These are phyloP conservation scores for Lathyrus sativus DNA, from an alignment of 306 rosid genomes.

Conservation along the genomic window DNA sequence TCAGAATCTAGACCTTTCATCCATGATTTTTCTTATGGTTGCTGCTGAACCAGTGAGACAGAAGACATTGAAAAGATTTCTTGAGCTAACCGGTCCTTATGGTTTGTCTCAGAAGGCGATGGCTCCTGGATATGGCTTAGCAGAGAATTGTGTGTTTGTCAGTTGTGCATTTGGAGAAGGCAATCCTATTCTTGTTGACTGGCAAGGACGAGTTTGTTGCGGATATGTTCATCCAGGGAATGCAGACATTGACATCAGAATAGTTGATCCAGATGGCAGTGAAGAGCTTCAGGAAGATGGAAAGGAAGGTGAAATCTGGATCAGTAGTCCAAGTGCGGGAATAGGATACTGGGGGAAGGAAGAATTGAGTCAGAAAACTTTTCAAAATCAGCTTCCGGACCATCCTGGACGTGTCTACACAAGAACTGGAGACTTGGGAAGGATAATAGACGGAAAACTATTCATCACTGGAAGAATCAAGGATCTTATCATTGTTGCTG, in stretches of 20 bases:
- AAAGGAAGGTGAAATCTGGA: slow-evolving; percentile 92
- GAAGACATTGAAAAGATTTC: slow-evolving; percentile 72
- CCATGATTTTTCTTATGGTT: slow-evolving; percentile 80
- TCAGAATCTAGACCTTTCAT: slow-evolving; percentile 61
- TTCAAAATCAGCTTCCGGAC: slow-evolving; percentile 64
- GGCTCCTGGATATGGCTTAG: slow-evolving; percentile 97
- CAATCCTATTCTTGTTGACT: slow-evolving; percentile 67
- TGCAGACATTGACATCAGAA: slow-evolving; percentile 67
- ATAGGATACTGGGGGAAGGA: slow-evolving; percentile 88
- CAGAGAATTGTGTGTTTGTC: slow-evolving; percentile 94
- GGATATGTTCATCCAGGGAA: slow-evolving; percentile 63
- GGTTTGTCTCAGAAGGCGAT: slow-evolving; percentile 71
- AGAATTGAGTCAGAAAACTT: slow-evolving; percentile 68
- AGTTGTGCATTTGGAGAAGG: slow-evolving; percentile 89
- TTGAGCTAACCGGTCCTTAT: slow-evolving; percentile 69
- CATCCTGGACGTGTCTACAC: slow-evolving; percentile 65
- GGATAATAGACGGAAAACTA: slow-evolving; percentile 63
- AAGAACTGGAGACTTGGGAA: slow-evolving; percentile 90
- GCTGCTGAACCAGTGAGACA: slow-evolving; percentile 95
- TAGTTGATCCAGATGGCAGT: slow-evolving; percentile 67
- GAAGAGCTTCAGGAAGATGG: slow-evolving; percentile 70
- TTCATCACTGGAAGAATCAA: slow-evolving; percentile 96
- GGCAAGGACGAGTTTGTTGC: slow-evolving; percentile 94
- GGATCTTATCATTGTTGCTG: slow-evolving; percentile 95
- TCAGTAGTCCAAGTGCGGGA: slow-evolving; percentile 96